Conservation (phyloP, 371 early-diverging fungal genomes). For the Batrachochytrium dendrobatidis region DNA sequence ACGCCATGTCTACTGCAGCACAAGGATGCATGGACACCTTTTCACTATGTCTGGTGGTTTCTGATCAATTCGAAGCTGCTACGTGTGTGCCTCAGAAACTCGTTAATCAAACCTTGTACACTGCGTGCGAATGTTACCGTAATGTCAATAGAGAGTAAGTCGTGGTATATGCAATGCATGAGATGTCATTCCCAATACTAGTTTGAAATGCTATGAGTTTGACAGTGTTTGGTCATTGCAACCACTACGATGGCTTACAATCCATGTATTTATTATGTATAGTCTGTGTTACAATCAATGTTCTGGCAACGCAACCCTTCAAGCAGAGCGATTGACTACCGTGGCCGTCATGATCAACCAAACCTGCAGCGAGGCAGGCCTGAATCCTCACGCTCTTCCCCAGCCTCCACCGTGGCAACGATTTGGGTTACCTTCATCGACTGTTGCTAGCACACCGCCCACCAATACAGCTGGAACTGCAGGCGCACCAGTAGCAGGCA, state of each 20-base stretch:
- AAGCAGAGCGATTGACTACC: not conserved
- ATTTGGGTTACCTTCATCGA: not conserved
- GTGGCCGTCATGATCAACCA: not conserved
- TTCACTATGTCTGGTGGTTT: not conserved
- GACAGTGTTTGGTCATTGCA: no score
- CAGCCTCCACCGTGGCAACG: not conserved
- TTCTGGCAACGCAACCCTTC: not conserved
- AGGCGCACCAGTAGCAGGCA: no score
- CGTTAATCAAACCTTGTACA: not conserved
- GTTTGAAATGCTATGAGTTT: no score
- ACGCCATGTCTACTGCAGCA: not conserved
- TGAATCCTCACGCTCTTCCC: not conserved
- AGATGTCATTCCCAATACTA: no score
- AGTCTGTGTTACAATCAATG: not conserved
- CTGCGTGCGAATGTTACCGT: not conserved
- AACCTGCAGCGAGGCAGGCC: not conserved
- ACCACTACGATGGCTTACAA: no score
- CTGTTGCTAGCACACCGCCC: not conserved
- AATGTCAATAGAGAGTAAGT: not conserved
- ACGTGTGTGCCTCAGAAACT: not conserved
- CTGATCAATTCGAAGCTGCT: not conserved
- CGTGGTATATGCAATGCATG: no score
- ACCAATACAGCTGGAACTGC: no score
- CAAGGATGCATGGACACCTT: not conserved
- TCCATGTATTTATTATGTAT: not conserved